Percentiles rank a stretch among this genome's conserved stretches.
Conservation (phyloP, 1,139 yeast species). For the Blastobotrys aristatus region DNA sequence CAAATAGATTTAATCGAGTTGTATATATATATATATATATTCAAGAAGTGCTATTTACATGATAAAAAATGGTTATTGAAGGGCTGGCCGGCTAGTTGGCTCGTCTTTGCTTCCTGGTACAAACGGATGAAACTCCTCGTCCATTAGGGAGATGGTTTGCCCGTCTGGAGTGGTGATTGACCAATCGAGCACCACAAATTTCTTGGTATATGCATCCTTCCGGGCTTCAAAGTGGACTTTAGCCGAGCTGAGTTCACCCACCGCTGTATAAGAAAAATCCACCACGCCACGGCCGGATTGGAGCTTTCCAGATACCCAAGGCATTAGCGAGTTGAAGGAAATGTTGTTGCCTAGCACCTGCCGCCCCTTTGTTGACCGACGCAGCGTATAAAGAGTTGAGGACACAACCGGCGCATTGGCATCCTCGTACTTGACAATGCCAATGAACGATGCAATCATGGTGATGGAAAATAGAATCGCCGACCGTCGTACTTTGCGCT, state of each 20-base stretch:
- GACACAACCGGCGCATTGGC: slow-evolving; percentile 81
- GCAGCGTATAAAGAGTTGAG: slow-evolving; percentile 79
- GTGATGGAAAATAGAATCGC: slow-evolving; percentile 59
- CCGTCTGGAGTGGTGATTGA: slow-evolving; percentile 32
- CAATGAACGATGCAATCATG: slow-evolving; percentile 58
- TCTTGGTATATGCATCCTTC: slow-evolving; percentile 26
- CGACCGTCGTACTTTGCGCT: slow-evolving; percentile 47
- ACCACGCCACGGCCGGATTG: slow-evolving; percentile 80
- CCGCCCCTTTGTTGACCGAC: slow-evolving; percentile 69
- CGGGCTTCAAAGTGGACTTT: slow-evolving; percentile 35
- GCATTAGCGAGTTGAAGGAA: slow-evolving; percentile 62
- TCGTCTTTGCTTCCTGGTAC: slow-evolving; percentile 34
- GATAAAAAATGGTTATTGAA: neutral
- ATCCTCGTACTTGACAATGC: slow-evolving; percentile 88
- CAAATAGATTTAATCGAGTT: slow-evolving; percentile 45
- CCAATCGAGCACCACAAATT: slow-evolving; percentile 36
- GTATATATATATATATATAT: slow-evolving; percentile 10
- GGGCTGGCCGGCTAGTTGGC: slow-evolving; percentile 25
- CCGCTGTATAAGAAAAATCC: slow-evolving; percentile 63
- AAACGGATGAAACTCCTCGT: slow-evolving; percentile 35
- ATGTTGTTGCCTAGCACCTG: slow-evolving; percentile 69
- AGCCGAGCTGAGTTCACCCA: slow-evolving; percentile 46
- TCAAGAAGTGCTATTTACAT: neutral
- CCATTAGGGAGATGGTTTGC: slow-evolving; percentile 27
- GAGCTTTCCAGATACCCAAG: slow-evolving; percentile 85